Evolutionary conservation across 2,329 filamentous ascomycete genomes (phyloP).

Genomic region (Aulographum hederae): DNA sequence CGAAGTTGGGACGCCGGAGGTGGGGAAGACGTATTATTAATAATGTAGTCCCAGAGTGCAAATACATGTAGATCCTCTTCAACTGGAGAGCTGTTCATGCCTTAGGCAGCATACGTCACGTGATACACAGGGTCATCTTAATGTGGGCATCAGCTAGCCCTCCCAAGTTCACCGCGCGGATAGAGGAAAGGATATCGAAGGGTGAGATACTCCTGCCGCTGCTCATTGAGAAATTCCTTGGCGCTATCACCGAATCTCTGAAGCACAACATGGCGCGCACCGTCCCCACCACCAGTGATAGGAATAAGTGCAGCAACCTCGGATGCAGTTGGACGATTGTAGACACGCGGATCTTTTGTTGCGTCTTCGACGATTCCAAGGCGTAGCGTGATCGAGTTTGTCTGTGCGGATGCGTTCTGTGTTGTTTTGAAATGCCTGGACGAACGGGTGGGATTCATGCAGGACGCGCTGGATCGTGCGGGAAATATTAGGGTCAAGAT

Average conservation of each 20-base stretch:
- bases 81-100: too few species aligned
- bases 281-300: not conserved
- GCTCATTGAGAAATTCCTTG: not conserved
- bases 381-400: not conserved
- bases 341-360: not conserved
- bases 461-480: constrained; percentile 1
- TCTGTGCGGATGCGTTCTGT: constrained; percentile 1
- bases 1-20: too few species aligned
- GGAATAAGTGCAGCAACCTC: not conserved
- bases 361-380: not conserved
- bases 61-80: too few species aligned
- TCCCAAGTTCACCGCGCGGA: not conserved
- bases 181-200: not conserved
- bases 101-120: too few species aligned
- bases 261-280: not conserved
- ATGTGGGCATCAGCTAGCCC: too few species aligned
- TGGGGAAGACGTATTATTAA: too few species aligned
- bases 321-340: not conserved
- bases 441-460: not conserved
- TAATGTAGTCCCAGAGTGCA: too few species aligned
- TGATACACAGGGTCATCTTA: too few species aligned
- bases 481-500: not conserved
- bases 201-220: not conserved
- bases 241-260: not conserved
- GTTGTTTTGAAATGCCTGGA: not conserved